A percentile compares a stretch with the other conserved stretches of the same genome.
Conservation (phyloP, 176 grass and related monocot species). For the Themeda triandra region DNA sequence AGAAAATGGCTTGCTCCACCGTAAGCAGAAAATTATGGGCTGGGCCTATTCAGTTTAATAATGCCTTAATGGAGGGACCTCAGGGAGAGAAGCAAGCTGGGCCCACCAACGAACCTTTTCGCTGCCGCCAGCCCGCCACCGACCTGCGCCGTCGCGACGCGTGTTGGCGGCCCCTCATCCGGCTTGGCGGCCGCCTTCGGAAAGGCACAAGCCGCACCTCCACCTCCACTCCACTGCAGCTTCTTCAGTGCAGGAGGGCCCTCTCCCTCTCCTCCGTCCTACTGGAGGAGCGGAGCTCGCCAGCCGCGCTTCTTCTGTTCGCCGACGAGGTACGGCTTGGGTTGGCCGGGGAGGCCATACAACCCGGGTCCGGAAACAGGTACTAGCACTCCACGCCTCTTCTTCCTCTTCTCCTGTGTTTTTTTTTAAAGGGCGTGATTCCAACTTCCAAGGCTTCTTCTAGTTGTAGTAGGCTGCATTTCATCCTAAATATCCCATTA, state of each 20-base stretch:
- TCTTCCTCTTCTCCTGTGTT: background rate
- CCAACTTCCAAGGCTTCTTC: background rate
- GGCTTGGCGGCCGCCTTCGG: no score
- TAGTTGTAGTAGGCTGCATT: background rate
- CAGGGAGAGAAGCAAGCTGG: background rate
- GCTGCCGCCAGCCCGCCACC: no score
- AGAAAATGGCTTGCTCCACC: no score
- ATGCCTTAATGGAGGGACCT: background rate
- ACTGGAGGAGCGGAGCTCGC: background rate
- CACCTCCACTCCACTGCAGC: background rate
- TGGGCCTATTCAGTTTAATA: background rate
- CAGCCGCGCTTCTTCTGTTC: background rate
- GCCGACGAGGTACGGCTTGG: background rate
- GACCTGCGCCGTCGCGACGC: conserved; percentile 26
- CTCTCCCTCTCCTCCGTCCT: background rate
- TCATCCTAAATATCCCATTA: no score
- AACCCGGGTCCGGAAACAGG: background rate
- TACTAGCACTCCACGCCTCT: background rate
- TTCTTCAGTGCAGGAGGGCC: background rate
- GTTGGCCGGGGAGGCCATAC: background rate
- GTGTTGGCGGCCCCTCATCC: conserved; percentile 17
- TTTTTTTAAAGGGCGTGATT: background rate
- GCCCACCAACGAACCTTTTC: background rate
- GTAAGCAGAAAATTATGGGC: background rate
- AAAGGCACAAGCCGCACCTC: no score